A percentile compares a stretch with the other conserved stretches of the same genome.
Conservation (phyloP, 345 rosid species). For the Lepidium africanum region DNA sequence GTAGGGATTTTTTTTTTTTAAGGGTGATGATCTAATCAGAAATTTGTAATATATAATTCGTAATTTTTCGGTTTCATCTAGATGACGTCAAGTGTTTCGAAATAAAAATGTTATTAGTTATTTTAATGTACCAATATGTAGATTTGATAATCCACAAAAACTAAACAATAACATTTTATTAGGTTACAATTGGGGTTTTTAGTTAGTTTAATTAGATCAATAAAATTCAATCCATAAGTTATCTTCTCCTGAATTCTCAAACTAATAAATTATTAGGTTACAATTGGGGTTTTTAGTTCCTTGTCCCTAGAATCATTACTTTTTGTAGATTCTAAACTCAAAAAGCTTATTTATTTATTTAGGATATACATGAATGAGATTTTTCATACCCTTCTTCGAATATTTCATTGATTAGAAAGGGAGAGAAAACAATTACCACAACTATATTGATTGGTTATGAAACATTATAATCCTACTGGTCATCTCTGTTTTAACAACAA, state of each 20-base stretch:
- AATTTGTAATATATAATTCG: background rate
- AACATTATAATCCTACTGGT: background rate
- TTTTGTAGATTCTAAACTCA: background rate
- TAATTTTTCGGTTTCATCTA: background rate
- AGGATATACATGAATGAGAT: background rate
- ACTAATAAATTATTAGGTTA: no score
- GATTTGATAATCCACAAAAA: no score
- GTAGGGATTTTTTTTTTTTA: no score
- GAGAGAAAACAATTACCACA: background rate
- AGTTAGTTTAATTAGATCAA: background rate
- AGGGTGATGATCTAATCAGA: background rate
- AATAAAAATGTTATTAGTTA: background rate
- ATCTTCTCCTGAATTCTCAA: no score
- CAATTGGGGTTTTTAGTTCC: no score
- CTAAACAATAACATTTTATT: background rate
- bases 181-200: background rate
- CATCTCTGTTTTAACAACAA: background rate
- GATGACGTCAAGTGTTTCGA: background rate
- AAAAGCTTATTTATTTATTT: background rate
- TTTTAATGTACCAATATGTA: no score
- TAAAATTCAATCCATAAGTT: no score
- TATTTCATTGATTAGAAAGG: background rate
- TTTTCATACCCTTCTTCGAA: background rate
- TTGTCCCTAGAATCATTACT: no score
- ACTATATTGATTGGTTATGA: slow-evolving; percentile 3